A percentile compares a stretch with the other conserved stretches of the same genome.
Evolutionary conservation across 176 grass and related monocot species (phyloP).

Genomic region (Cenchrus americanus): DNA sequence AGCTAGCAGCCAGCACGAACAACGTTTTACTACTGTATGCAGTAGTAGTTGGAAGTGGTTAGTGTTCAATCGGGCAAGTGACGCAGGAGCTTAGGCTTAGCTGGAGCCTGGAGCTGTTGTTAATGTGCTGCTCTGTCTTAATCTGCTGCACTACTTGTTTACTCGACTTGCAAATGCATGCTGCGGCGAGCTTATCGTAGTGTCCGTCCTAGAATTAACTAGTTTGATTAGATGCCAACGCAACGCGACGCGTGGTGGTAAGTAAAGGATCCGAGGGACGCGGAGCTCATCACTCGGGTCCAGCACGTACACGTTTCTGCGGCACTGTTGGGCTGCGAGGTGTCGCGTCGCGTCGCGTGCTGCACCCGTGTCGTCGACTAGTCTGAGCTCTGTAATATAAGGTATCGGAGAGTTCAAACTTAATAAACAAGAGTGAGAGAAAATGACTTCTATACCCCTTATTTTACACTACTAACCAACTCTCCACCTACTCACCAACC

Average conservation of each 20-base stretch:
- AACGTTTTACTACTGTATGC: too few relatives aligned
- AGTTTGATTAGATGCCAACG: background rate
- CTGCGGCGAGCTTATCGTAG: background rate
- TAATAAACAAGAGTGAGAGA: too few relatives aligned
- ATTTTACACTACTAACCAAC: too few relatives aligned
- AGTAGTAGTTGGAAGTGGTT: too few relatives aligned
- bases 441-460: too few relatives aligned
- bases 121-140: background rate
- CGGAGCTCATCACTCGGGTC: background rate
- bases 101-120: background rate
- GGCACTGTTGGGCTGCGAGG: background rate
- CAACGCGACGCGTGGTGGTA: background rate
- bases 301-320: background rate
- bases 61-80: background rate
- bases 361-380: too few relatives aligned
- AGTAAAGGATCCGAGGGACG: conserved; percentile 25
- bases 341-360: too few relatives aligned
- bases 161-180: background rate
- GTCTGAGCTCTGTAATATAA: too few relatives aligned
- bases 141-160: background rate
- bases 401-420: too few relatives aligned
- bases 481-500: too few relatives aligned
- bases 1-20: too few relatives aligned
- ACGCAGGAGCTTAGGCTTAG: background rate
- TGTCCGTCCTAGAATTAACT: background rate